Evolutionary conservation across 495 filamentous ascomycete species (phyloP), one percentile per base, ranked within the genome.

Genomic region (Xylaria telfairii): DNA sequence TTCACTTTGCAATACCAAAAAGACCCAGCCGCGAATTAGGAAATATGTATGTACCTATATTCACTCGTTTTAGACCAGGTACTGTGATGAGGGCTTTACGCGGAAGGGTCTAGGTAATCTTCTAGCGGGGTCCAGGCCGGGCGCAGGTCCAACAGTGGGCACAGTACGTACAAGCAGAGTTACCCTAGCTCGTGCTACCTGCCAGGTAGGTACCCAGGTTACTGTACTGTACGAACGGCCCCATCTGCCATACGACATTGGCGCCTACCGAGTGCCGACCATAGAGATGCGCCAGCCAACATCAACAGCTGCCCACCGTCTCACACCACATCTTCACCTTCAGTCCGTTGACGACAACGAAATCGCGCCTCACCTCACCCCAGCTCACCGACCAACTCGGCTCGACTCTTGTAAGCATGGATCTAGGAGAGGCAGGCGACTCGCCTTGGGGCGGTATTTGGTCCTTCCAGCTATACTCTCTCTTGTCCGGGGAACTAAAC

Each of bases 391-490:
- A 44, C 37, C 32, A 59, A 21, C 46, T 39, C 30, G 17, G 49
- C 67, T 26, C 30, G 17, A 57, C 67, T 26, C 34, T 60, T 51
- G 54, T 56, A 69, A 80, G 44, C 68, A 88, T 91, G 87, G 87
- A 91, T 83, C 76, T 91, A 76, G 89, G 89, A 76, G 81, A 86
- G 71, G 87, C 86, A 71, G 89, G 81, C 77, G 80, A 91, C 79
- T 92, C 90, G 68, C 90, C 90, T 66, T 92, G 90, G 90, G 90
- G 89, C 76, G 90, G 90, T 92, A 85, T 78, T 71, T 77, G 73
- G 72, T 72, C 76, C 77, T 79, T 74, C 73, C 64, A 70, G 67
- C 73, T 7, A 54, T 53, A 32, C 15, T 34, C 54, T 59, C 28
- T 60, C 57, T 26, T 37, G 32, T 67, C 42, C 70, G 68, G 65